phyloP scores from a whole-genome alignment of 495 filamentous ascomycete genomes.

The Apodospora peruviana region DNA sequence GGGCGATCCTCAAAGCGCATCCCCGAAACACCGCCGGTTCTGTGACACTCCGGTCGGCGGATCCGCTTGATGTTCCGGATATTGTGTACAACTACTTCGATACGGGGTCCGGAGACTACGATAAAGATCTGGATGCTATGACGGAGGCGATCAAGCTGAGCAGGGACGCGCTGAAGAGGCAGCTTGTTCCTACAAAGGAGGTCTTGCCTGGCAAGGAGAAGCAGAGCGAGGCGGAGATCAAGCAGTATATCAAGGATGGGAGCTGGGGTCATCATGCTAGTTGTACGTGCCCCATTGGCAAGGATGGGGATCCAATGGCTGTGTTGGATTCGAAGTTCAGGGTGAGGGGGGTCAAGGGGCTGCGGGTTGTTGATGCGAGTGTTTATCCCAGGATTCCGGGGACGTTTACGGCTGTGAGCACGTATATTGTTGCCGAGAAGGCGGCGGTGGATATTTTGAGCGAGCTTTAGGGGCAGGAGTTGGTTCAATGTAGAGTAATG shows the following conservation, averaged over 20 bases:
- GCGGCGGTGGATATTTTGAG: slow-evolving; percentile 33
- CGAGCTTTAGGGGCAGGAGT: background rate
- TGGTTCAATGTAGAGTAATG: background rate
- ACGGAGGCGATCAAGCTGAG: slow-evolving; percentile 42
- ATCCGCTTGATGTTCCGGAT: slow-evolving; percentile 49
- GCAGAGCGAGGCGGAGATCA: slow-evolving; percentile 31
- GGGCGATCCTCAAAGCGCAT: slow-evolving; percentile 48
- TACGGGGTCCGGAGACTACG: slow-evolving; percentile 11
- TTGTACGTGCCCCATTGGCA: slow-evolving; percentile 53
- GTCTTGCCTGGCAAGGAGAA: slow-evolving; percentile 44
- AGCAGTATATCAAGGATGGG: slow-evolving; percentile 44
- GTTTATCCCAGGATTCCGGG: slow-evolving; percentile 55
- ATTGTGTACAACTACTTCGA: slow-evolving; percentile 56
- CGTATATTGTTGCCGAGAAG: slow-evolving; percentile 58
- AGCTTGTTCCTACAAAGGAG: slow-evolving; percentile 34
- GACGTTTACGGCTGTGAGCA: slow-evolving; percentile 46
- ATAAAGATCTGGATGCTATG: slow-evolving; percentile 42
- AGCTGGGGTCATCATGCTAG: slow-evolving; percentile 58
- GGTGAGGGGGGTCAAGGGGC: slow-evolving; percentile 49
- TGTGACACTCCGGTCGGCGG: slow-evolving; percentile 42
- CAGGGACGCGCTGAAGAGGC: slow-evolving; percentile 33
- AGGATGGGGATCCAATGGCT: slow-evolving; percentile 47
- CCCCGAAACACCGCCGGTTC: slow-evolving; percentile 46
- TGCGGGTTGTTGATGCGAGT: slow-evolving; percentile 58
- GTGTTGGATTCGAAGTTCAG: slow-evolving; percentile 55